phyloP scores from a whole-genome alignment of 2,329 filamentous ascomycete species.

The Cyclaneusma minus region DNA sequence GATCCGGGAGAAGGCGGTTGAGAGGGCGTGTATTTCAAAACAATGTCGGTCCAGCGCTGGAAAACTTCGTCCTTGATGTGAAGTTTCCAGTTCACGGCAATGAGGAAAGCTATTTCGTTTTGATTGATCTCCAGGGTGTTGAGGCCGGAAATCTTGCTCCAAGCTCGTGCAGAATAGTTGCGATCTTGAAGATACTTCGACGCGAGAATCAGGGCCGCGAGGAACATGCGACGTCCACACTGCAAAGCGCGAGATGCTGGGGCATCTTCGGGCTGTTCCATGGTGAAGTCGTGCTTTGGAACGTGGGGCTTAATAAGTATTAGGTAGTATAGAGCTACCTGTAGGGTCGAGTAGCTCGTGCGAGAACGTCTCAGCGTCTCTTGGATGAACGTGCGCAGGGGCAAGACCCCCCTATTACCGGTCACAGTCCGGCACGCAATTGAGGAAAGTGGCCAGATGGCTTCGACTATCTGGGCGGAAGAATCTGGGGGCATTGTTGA shows the following conservation, averaged over 20 bases:
- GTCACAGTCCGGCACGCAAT: constrained; percentile 59
- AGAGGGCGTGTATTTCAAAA: constrained; percentile 58
- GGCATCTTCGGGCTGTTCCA: constrained; percentile 64
- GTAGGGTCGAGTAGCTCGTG: constrained; percentile 92
- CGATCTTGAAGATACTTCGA: constrained; percentile 97
- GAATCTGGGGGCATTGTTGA: constrained; percentile 52
- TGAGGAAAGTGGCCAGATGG: constrained; percentile 88
- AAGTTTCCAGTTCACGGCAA: constrained; percentile 84
- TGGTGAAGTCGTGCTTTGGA: constrained; percentile 68
- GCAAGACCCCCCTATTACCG: constrained; percentile 63
- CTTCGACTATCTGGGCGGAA: constrained; percentile 91
- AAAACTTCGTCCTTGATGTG: constrained; percentile 84
- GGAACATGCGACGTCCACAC: constrained; percentile 94
- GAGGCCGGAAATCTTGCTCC: constrained; percentile 98
- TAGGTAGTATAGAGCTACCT: constrained; percentile 92
- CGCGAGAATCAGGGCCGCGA: constrained; percentile 83
- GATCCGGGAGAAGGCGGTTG: constrained; percentile 39
- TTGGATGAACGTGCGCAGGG: constrained; percentile 90
- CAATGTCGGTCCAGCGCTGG: constrained; percentile 85
- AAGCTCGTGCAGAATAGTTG: constrained; percentile 92
- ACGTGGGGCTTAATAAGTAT: constrained; percentile 87
- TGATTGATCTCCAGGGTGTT: constrained; percentile 89
- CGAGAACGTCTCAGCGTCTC: constrained; percentile 89
- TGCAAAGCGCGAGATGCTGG: constrained; percentile 68
- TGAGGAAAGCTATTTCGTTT: constrained; percentile 85